These are phyloP conservation scores for Crassisporium funariophilum DNA, from an alignment of 768 basidiomycete genomes.

Conservation along the genomic window DNA sequence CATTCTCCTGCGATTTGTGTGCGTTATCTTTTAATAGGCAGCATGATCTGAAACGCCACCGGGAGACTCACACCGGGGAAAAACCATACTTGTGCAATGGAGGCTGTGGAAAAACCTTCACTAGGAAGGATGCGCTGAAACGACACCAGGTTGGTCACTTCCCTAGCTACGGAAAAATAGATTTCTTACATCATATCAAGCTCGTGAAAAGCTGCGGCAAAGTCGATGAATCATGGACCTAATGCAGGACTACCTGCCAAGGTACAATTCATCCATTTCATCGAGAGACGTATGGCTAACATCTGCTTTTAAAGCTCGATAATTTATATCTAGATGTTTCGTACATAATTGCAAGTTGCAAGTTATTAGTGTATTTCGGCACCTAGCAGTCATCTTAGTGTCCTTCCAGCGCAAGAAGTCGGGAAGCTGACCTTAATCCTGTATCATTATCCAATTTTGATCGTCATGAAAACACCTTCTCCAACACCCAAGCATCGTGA, in stretches of 20 bases:
- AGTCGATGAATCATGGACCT: constrained; percentile 49
- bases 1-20: constrained; percentile 73
- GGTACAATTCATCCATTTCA: constrained; percentile 1
- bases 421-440: constrained; percentile 20
- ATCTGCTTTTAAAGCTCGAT: neutral
- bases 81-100: constrained; percentile 85
- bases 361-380: constrained; percentile 13
- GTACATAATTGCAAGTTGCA: constrained; percentile 21
- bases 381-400: constrained; percentile 11
- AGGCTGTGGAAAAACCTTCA: constrained; percentile 85
- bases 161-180: constrained; percentile 7
- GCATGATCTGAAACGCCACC: constrained; percentile 83
- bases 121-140: constrained; percentile 84
- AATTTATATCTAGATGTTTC: constrained; percentile 21
- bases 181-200: constrained; percentile 33
- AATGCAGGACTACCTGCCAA: constrained; percentile 2
- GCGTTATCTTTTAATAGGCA: constrained; percentile 83
- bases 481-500: constrained; percentile 85
- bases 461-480: constrained; percentile 49
- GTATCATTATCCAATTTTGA: constrained; percentile 9
- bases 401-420: constrained; percentile 3
- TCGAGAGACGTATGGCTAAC: constrained; percentile 2
- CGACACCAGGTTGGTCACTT: constrained; percentile 68
- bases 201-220: constrained; percentile 80
- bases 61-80: constrained; percentile 84